Conservation (phyloP, 2,329 filamentous ascomycete genomes). For the Rhynchosporium secalis region DNA sequence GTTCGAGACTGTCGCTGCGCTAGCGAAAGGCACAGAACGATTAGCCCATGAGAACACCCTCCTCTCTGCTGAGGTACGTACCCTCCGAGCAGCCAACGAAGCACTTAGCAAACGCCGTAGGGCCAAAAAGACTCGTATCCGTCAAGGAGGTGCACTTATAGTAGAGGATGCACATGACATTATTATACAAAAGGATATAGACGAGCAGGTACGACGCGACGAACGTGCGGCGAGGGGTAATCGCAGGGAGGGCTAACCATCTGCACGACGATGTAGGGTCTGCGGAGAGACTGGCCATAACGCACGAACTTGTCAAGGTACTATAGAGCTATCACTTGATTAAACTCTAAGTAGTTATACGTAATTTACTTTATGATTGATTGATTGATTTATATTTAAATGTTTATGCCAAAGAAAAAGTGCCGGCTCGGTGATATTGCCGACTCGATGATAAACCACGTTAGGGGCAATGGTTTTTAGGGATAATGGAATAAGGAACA, state of each 20-base stretch:
- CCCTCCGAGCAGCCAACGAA: background rate
- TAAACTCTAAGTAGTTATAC: background rate
- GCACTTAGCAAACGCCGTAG: background rate
- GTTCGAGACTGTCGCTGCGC: background rate
- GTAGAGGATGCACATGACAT: background rate
- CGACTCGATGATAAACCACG: too few species aligned
- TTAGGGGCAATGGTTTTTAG: too few species aligned
- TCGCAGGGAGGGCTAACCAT: background rate
- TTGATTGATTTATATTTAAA: background rate
- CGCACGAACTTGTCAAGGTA: background rate
- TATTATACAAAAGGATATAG: background rate
- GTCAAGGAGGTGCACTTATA: background rate
- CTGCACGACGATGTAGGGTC: background rate
- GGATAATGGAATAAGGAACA: too few species aligned
- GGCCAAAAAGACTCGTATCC: background rate
- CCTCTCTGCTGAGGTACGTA: background rate
- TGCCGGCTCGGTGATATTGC: too few species aligned
- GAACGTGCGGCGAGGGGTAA: background rate
- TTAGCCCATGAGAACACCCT: background rate
- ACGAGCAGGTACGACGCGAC: background rate
- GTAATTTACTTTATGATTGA: background rate
- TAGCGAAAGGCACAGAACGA: background rate
- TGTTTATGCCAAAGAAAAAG: background rate
- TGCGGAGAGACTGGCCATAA: background rate
- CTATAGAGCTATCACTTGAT: background rate